Evolutionary conservation across 2,329 filamentous ascomycete species (phyloP), one percentile per base, ranked within the genome.

Genomic region (Lasiodiplodia gonubiensis): DNA sequence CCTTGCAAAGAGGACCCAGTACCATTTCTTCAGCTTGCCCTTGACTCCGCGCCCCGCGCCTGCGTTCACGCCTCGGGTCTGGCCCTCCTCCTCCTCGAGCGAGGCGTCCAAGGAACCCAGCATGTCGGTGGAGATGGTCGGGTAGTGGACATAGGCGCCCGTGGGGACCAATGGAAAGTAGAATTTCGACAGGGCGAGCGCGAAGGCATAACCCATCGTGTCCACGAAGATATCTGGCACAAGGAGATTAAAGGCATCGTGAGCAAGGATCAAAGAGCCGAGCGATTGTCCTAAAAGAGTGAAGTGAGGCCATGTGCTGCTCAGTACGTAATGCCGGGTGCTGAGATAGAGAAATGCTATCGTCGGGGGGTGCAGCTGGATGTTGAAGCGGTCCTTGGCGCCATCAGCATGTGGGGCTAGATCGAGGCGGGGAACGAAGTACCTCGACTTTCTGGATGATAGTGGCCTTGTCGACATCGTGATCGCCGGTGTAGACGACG

Each of bases 111-210:
- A 87, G 21, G 92, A 94, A 25, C 88, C 86, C 4, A 99, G 87
- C 95, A 99, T 99, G 75, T 99, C 95, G 61, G 93, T 99, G 3
- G 94, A 97, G 65, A 99, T 99, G 67, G 94, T 98, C 0, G 95
- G 95, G 77, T 98, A 99, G 81, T 99, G 95, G 1, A 98, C 94
- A 76, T 99, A 99, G 64, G 95, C 94, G 54, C 88, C 93, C 0
- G 93, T 97, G 0, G 94, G 92, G 1, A 97, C 86, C 42, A 82
- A 79, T 0, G 87, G 90, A 76, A 98, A 98, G 27, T 98, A 84
- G 70, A 91, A 86, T 76, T 93, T 95, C 78, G 86, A 91, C 3
- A 97, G 84, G 10, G 92, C 93, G 12, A 97, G 86, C 0, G 92
- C 87, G 76, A 98, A 99, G 30, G 94, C 93, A 75, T 97, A 99